Conservation (phyloP, 176 grass and related monocot genomes). For the Eleusine coracana region DNA sequence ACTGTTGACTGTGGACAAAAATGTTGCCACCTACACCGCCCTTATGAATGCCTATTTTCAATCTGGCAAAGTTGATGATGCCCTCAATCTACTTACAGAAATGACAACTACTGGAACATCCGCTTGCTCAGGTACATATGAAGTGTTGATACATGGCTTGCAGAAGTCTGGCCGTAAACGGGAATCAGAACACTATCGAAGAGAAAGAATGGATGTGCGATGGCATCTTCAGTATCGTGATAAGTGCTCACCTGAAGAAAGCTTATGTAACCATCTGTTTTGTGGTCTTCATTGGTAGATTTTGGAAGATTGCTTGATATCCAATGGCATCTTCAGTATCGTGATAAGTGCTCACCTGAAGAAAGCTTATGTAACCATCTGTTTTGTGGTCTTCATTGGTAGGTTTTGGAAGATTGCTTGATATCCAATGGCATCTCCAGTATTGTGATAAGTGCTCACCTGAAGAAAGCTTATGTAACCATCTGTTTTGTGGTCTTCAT, state of each 20-base stretch:
- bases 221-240: slow-evolving; percentile 47
- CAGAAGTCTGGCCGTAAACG: slow-evolving; percentile 52
- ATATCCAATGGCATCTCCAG: background rate
- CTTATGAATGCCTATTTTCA: slow-evolving; percentile 69
- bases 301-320: background rate
- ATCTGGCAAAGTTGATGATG: slow-evolving; percentile 56
- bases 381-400: too few species aligned
- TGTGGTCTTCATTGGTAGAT: too few species aligned
- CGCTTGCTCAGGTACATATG: slow-evolving; percentile 58
- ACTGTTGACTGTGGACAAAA: slow-evolving; percentile 54
- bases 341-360: background rate
- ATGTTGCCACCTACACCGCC: slow-evolving; percentile 64
- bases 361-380: too few species aligned
- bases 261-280: too few species aligned
- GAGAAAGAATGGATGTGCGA: slow-evolving; percentile 63
- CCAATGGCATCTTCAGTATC: background rate
- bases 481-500: slow-evolving; percentile 55
- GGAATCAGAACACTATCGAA: slow-evolving; percentile 60
- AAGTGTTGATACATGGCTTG: slow-evolving; percentile 66
- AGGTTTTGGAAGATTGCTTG: background rate
- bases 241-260: background rate
- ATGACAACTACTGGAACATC: slow-evolving; percentile 55
- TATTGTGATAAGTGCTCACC: slow-evolving; percentile 39
- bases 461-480: slow-evolving; percentile 68
- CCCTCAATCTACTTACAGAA: slow-evolving; percentile 49